Evolutionary conservation across 2,329 filamentous ascomycete species (phyloP).

Genomic region (Claviceps africana): DNA sequence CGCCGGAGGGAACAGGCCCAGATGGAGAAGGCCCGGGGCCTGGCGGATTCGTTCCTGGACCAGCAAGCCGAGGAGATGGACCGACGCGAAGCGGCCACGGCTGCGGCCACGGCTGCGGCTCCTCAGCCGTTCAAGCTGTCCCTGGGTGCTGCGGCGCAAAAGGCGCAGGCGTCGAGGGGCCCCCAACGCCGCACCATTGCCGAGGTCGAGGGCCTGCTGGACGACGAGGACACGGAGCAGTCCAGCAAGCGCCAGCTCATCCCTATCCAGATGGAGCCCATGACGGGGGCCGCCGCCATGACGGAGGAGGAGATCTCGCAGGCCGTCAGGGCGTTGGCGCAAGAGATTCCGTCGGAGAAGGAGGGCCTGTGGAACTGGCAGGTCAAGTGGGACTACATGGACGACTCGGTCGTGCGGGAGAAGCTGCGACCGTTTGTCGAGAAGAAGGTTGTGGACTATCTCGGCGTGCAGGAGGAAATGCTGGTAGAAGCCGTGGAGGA

Average conservation of each 20-base stretch:
- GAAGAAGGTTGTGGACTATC: constrained; percentile 94
- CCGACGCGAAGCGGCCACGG: constrained; percentile 24
- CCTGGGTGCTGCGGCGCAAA: constrained; percentile 76
- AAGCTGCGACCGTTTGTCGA: constrained; percentile 91
- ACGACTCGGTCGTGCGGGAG: constrained; percentile 65
- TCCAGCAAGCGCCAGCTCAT: constrained; percentile 61
- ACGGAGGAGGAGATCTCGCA: constrained; percentile 78
- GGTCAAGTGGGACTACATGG: constrained; percentile 84
- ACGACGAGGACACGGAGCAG: constrained; percentile 79
- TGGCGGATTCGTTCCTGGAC: constrained; percentile 85
- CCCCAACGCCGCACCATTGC: constrained; percentile 66
- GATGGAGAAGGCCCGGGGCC: constrained; percentile 63
- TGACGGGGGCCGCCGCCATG: constrained; percentile 47
- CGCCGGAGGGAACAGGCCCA: constrained; percentile 53
- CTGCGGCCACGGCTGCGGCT: constrained; percentile 21
- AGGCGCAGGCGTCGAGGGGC: constrained; percentile 40
- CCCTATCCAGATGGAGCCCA: constrained; percentile 68
- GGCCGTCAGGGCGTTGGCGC: constrained; percentile 67
- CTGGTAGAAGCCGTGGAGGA: constrained; percentile 86
- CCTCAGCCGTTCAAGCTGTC: constrained; percentile 85
- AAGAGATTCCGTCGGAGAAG: constrained; percentile 79
- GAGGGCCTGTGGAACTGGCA: constrained; percentile 83
- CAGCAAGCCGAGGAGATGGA: constrained; percentile 68
- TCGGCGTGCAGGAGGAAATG: constrained; percentile 92
- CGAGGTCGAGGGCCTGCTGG: constrained; percentile 85